Conservation (phyloP, 164 flowering plant species). For the Umbellularia californica region DNA sequence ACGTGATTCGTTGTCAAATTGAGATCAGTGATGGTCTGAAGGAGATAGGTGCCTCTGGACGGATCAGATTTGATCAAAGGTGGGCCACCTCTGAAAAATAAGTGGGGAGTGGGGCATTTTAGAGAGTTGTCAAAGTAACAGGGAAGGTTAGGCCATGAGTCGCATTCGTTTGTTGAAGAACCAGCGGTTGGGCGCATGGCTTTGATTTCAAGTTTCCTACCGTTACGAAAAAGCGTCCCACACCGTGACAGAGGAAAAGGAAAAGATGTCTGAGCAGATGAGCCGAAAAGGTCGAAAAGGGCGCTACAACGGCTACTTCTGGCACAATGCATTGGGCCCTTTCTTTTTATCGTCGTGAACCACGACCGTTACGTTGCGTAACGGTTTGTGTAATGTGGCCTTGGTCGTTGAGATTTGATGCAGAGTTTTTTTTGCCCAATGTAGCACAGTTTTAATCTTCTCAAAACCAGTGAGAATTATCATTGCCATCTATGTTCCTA, state of each 20-base stretch:
- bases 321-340: not conserved
- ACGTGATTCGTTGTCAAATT: not conserved
- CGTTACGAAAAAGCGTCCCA: conserved; percentile 11
- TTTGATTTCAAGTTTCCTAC: not conserved
- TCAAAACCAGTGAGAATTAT: not conserved
- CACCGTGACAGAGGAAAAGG: not conserved
- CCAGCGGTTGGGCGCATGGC: conserved; percentile 1
- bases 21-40: too few species aligned
- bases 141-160: not conserved
- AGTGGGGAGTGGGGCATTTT: not conserved
- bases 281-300: not conserved
- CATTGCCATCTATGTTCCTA: too few species aligned
- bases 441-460: too few species aligned
- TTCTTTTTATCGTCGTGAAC: not conserved
- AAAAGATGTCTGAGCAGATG: not conserved
- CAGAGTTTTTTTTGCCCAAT: too few species aligned
- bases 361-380: not conserved
- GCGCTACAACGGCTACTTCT: not conserved
- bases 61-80: not conserved
- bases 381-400: too few species aligned
- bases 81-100: not conserved
- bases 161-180: conserved; percentile 12
- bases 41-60: too few species aligned
- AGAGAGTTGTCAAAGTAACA: not conserved
- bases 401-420: too few species aligned